These are phyloP conservation scores for Ceratocystis huliohia DNA, from an alignment of 2,329 filamentous ascomycete genomes.

Conservation along the genomic window DNA sequence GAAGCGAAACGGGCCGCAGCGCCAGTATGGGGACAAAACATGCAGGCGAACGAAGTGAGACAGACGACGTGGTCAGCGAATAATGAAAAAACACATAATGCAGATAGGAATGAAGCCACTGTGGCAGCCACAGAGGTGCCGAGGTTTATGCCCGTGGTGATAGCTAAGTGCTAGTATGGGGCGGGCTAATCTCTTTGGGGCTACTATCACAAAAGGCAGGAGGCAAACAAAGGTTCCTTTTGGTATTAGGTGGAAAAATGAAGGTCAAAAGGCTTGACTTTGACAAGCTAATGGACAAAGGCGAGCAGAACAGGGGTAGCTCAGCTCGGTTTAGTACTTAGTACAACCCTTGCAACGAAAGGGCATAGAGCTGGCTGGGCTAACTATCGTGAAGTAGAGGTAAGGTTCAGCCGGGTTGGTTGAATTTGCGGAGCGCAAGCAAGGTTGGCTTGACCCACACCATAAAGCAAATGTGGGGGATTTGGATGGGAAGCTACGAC, in stretches of 20 bases:
- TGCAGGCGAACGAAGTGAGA: slow-evolving; percentile 4
- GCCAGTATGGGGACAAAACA: slow-evolving; percentile 6
- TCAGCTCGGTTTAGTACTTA: neutral
- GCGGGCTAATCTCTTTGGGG: neutral
- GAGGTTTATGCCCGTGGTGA: neutral
- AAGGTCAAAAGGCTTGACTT: neutral
- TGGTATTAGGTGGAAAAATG: neutral
- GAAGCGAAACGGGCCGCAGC: neutral
- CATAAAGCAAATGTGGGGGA: slow-evolving; percentile 13
- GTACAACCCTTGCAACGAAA: neutral
- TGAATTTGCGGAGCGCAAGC: neutral
- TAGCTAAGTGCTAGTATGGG: neutral
- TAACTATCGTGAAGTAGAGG: slow-evolving; percentile 2
- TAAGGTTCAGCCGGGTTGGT: neutral
- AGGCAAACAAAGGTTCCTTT: neutral
- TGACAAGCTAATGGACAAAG: neutral
- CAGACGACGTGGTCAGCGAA: neutral
- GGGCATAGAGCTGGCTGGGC: neutral
- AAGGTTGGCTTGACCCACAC: neutral
- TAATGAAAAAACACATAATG: neutral
- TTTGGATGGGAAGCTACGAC: neutral
- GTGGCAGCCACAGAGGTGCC: neutral
- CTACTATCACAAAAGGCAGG: neutral
- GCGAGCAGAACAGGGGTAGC: neutral
- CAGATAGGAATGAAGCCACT: neutral